phyloP scores from a whole-genome alignment of 2,329 filamentous ascomycete genomes.

The Verticillium longisporum region DNA sequence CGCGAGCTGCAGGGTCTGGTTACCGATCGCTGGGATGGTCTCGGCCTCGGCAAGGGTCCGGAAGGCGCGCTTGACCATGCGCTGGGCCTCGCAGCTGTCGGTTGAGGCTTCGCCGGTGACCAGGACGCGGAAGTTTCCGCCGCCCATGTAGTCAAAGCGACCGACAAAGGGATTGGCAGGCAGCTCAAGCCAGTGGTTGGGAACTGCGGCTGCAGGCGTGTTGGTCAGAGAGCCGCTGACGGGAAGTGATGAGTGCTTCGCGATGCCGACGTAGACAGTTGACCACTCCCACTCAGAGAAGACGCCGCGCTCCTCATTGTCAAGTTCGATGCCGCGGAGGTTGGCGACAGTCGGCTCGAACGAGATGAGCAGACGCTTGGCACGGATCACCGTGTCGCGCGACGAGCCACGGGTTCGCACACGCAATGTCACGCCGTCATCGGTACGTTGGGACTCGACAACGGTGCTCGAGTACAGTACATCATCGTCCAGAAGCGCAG shows the following conservation, averaged over 20 bases:
- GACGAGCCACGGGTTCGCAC: constrained; percentile 14
- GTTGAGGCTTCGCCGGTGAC: constrained; percentile 16
- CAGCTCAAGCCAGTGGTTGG: constrained; percentile 18
- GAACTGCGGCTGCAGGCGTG: constrained; percentile 15
- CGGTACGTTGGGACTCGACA: constrained; percentile 18
- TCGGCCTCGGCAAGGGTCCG: constrained; percentile 14
- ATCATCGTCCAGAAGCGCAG: constrained; percentile 23
- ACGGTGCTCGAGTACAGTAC: constrained; percentile 29
- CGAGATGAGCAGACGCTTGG: constrained; percentile 26
- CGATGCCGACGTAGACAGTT: constrained; percentile 23
- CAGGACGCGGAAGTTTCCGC: constrained; percentile 18
- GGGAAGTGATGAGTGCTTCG: constrained; percentile 22
- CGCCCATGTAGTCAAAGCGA: constrained; percentile 19
- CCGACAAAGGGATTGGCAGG: constrained; percentile 18
- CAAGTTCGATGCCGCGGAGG: constrained; percentile 22
- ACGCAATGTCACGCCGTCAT: constrained; percentile 14
- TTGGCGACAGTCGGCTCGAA: constrained; percentile 24
- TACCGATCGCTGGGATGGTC: constrained; percentile 8
- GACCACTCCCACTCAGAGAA: constrained; percentile 24
- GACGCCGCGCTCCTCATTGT: constrained; percentile 19
- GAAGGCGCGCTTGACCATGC: constrained; percentile 15
- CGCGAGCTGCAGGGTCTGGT: constrained; percentile 9
- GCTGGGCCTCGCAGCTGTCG: constrained; percentile 14
- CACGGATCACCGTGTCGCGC: constrained; percentile 18
- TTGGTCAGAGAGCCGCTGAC: constrained; percentile 18